These are phyloP conservation scores for Neurospora tetrasperma DNA, from an alignment of 495 filamentous ascomycete species.

Conservation along the genomic window DNA sequence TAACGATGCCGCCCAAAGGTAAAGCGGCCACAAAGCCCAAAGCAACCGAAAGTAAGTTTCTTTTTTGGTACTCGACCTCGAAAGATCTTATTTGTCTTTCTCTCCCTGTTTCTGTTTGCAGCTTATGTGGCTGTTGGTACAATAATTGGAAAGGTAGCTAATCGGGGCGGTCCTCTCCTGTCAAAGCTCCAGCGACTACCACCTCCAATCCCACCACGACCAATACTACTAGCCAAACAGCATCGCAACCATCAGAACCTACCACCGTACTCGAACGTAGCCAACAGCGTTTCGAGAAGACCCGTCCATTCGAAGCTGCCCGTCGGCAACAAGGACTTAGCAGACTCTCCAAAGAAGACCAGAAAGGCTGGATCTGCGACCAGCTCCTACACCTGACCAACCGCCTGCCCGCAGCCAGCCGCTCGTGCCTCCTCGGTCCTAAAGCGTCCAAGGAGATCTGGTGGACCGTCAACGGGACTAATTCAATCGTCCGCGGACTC, in stretches of 20 bases:
- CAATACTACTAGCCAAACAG: not conserved
- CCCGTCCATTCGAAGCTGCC: conserved; percentile 25
- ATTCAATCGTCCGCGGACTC: conserved; percentile 29
- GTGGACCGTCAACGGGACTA: conserved; percentile 35
- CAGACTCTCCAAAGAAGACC: conserved; percentile 28
- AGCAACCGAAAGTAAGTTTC: conserved; percentile 17
- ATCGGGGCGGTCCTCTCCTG: not conserved
- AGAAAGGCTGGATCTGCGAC: conserved; percentile 19
- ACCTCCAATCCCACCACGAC: not conserved
- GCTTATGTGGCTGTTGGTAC: not conserved
- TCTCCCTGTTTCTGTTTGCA: not conserved
- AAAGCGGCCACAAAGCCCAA: conserved; percentile 23
- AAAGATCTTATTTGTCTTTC: not conserved
- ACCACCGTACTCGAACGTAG: conserved; percentile 27
- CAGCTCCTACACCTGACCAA: conserved; percentile 22
- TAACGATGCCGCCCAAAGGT: conserved; percentile 26
- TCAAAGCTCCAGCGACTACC: not conserved
- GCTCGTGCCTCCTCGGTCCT: conserved; percentile 23
- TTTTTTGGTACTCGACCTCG: not conserved
- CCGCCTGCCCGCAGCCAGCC: conserved; percentile 16
- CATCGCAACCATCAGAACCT: conserved; percentile 6
- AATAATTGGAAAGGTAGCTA: not conserved
- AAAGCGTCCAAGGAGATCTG: conserved; percentile 41
- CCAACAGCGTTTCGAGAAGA: conserved; percentile 25
- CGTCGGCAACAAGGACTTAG: conserved; percentile 20